These are phyloP conservation scores for Irpex sp. DNA, from an alignment of 1,284 basidiomycete genomes.

Conservation along the genomic window DNA sequence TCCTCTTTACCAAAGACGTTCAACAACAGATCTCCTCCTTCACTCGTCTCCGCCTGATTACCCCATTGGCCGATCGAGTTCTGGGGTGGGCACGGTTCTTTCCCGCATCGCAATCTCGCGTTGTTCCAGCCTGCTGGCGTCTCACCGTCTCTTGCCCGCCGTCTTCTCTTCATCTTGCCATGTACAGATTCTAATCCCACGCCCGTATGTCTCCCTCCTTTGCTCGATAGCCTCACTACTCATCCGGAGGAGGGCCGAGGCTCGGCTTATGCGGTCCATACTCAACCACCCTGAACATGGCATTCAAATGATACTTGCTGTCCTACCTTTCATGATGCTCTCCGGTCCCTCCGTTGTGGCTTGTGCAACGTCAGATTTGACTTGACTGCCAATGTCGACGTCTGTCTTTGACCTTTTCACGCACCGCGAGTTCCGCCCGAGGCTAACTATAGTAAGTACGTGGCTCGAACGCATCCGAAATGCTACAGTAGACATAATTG, in stretches of 20 bases:
- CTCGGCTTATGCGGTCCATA: no score
- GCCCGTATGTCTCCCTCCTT: neutral
- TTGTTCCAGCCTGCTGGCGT: neutral
- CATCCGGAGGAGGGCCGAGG: no score
- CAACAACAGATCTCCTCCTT: neutral
- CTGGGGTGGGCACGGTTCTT: slow-evolving; percentile 10
- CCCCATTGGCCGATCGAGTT: slow-evolving; percentile 14
- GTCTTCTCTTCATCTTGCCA: neutral
- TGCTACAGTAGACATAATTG: slow-evolving; percentile 28
- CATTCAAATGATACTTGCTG: neutral
- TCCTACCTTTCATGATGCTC: no score
- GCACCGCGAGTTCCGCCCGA: no score
- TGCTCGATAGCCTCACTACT: no score
- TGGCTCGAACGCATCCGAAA: no score
- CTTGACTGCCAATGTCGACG: no score
- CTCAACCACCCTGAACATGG: no score
- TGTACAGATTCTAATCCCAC: neutral
- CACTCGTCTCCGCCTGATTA: slow-evolving; percentile 4
- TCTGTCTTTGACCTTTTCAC: no score
- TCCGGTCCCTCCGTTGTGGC: no score
- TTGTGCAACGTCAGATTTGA: no score
- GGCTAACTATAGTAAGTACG: no score
- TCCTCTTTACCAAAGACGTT: slow-evolving; percentile 4
- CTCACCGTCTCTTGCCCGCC: neutral
- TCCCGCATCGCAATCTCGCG: neutral